phyloP scores from a whole-genome alignment of 1,139 yeast species.

The Meyerozyma elateridarum region DNA sequence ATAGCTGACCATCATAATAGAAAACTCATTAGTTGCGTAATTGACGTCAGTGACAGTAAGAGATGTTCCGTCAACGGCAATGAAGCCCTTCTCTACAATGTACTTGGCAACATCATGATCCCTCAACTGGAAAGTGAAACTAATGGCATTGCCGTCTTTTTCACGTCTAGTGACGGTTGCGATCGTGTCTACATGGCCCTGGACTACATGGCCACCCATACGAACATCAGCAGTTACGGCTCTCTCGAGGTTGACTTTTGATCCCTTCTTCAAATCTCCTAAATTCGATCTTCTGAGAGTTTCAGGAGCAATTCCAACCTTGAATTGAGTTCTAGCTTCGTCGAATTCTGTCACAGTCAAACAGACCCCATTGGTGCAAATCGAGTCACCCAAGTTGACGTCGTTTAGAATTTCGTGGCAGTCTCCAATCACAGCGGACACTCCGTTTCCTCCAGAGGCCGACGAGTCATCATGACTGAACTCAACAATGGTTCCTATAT shows the following conservation, averaged over 20 bases:
- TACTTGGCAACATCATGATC: slow-evolving; percentile 64
- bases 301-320: slow-evolving; percentile 92
- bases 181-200: slow-evolving; percentile 93
- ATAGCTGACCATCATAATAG: slow-evolving; percentile 87
- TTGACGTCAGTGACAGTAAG: slow-evolving; percentile 81
- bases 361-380: slow-evolving; percentile 86
- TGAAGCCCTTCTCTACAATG: slow-evolving; percentile 90
- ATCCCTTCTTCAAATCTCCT: slow-evolving; percentile 53
- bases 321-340: slow-evolving; percentile 48
- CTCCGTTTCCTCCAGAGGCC: slow-evolving; percentile 73
- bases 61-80: slow-evolving; percentile 91
- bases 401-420: slow-evolving; percentile 65
- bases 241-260: slow-evolving; percentile 80
- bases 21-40: slow-evolving; percentile 51
- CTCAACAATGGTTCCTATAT: slow-evolving; percentile 61
- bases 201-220: slow-evolving; percentile 96
- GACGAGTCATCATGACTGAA: slow-evolving; percentile 47
- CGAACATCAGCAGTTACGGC: slow-evolving; percentile 81
- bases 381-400: slow-evolving; percentile 89
- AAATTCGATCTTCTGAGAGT: slow-evolving; percentile 79
- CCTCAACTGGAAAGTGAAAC: slow-evolving; percentile 68
- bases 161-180: slow-evolving; percentile 56
- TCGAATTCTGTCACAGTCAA: slow-evolving; percentile 88
- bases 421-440: slow-evolving; percentile 61
- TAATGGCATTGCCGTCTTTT: slow-evolving; percentile 75